A percentile compares a stretch with the other conserved stretches of the same genome.
Evolutionary conservation across 139 green algal species (phyloP).

Genomic region (Pseudopediastrum boryanum): DNA sequence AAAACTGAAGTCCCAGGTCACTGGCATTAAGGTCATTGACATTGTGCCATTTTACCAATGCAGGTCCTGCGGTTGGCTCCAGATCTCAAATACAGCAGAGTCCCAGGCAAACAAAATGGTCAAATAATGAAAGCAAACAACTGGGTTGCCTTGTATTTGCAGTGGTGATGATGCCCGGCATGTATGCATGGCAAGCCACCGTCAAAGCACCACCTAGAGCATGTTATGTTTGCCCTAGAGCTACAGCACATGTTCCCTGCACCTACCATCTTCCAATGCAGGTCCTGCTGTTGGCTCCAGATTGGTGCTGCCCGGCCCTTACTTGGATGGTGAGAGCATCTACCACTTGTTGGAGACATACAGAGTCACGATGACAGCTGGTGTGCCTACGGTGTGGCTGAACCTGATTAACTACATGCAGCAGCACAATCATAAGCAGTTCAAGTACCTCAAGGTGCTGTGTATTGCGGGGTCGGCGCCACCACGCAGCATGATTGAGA

Average conservation of each 20-base stretch:
- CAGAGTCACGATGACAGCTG: constrained; percentile 50
- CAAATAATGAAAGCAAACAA: background rate
- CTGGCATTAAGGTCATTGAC: no score
- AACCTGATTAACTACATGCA: constrained; percentile 65
- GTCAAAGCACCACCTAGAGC: no score
- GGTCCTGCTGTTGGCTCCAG: constrained; percentile 70
- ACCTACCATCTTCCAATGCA: background rate
- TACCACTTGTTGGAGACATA: constrained; percentile 62
- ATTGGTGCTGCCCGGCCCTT: constrained; percentile 78
- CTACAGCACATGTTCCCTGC: background rate
- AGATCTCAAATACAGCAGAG: background rate
- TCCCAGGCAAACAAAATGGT: background rate
- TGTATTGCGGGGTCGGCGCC: constrained; percentile 73
- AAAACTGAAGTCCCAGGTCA: no score
- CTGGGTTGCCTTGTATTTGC: background rate
- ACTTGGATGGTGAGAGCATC: constrained; percentile 70
- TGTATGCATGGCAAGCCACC: background rate
- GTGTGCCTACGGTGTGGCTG: constrained; percentile 82
- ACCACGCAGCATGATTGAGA: constrained; percentile 57
- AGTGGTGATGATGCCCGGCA: background rate
- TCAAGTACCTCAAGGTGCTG: constrained; percentile 54
- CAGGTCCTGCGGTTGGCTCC: no score
- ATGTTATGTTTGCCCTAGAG: background rate
- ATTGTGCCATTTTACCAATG: no score
- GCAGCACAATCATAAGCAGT: constrained; percentile 28